Evolutionary conservation across 352 stramenopile genomes (phyloP), one percentile per base, ranked within the genome.

Genomic region (Pythium utonaiense): DNA sequence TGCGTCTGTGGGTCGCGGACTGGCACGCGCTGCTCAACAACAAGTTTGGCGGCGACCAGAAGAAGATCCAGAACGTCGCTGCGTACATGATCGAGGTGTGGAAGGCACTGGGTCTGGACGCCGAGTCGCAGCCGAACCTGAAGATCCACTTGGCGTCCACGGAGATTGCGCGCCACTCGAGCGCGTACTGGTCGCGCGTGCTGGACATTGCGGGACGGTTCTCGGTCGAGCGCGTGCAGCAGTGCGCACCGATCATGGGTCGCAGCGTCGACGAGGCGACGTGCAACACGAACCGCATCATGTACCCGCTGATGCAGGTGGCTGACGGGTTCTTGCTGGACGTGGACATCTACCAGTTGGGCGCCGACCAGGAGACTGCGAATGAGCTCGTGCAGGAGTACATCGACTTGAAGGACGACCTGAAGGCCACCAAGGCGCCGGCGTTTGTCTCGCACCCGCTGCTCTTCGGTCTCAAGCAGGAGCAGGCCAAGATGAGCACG

Each of bases 21-120:
- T 98, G 96, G 84, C 98, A 99, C 80, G 97, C 97, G 22, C 80
- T 99, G 60, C 96, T 99, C 76, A 99, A 99, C 77, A 98, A 99
- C 82, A 99, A 99, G 80, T 98, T 99, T 82, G 96, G 96, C 53
- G 96, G 96, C 49, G 96, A 99, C 74, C 75, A 98, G 8, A 96
- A 98, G 67, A 99, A 99, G 80, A 98, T 99, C 61, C 82, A 92
- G 60, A 94, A 72, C 34, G 88, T 98, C 21, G 88, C 81, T 19
- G 69, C 89, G 30, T 99, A 99, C 82, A 96, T 99, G 73, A 96
- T 99, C 49, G 95, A 99, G 64, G 97, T 99, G 24, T 99, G 97
- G 97, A 99, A 98, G 70, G 97, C 97, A 51, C 91, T 97, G 28
- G 97, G 97, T 1, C 98, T 99, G 83, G 88, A 99, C 73, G 77